Evolutionary conservation across 108 stramenopile genomes (phyloP).

Genomic region (Nitzschia palea): DNA sequence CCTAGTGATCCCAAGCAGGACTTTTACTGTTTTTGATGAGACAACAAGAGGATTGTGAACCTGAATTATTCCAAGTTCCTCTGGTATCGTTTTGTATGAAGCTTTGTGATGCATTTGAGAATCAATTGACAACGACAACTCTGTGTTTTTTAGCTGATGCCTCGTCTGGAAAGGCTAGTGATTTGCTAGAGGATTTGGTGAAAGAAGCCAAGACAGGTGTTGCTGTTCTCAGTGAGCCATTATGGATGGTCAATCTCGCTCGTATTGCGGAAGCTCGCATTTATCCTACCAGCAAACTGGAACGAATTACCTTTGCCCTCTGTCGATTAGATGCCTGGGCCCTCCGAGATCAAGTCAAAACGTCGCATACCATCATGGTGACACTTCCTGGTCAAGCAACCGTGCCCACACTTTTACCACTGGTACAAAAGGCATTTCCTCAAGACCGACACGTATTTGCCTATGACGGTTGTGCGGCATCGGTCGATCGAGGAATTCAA

Average conservation of each 20-base stretch:
- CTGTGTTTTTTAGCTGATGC: slow-evolving; percentile 85
- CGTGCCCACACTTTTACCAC: slow-evolving; percentile 58
- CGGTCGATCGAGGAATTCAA: slow-evolving; percentile 40
- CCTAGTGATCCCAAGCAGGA: slow-evolving; percentile 26
- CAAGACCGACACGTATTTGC: slow-evolving; percentile 82
- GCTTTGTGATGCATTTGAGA: slow-evolving; percentile 60
- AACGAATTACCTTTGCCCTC: slow-evolving; percentile 66
- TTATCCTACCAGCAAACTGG: slow-evolving; percentile 29
- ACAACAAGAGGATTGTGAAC: not conserved
- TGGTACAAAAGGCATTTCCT: slow-evolving; percentile 69
- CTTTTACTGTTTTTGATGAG: slow-evolving; percentile 22
- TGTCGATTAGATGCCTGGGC: slow-evolving; percentile 78
- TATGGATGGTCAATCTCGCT: slow-evolving; percentile 76
- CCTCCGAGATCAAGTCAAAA: slow-evolving; percentile 40
- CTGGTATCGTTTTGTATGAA: slow-evolving; percentile 54
- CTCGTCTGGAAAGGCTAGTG: slow-evolving; percentile 32
- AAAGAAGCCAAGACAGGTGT: slow-evolving; percentile 31
- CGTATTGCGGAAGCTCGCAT: slow-evolving; percentile 37
- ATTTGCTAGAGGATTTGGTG: slow-evolving; percentile 34
- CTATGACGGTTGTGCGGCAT: slow-evolving; percentile 69
- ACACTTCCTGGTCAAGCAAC: slow-evolving; percentile 68
- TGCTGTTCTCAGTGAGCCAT: slow-evolving; percentile 40
- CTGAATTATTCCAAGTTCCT: slow-evolving; percentile 49
- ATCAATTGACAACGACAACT: slow-evolving; percentile 45
- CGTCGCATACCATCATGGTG: slow-evolving; percentile 59